Base-by-base conservation (phyloP, 768 basidiomycete species). In the Lactarius psammicola region DNA sequence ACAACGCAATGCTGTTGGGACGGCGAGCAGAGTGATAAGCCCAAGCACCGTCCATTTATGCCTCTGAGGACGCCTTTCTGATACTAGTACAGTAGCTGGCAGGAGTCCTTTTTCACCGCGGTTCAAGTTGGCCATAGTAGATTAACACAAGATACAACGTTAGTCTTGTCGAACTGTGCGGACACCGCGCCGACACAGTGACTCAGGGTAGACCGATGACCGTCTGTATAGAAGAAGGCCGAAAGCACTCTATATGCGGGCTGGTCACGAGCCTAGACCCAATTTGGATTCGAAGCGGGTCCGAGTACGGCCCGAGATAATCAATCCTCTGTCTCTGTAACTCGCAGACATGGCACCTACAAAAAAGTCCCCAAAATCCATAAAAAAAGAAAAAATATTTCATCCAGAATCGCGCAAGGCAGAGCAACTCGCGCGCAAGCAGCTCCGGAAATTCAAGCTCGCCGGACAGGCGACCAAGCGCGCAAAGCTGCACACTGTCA, bases 321-420 rank as follows among this genome's bases (percentile, higher is more conserved):
- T 8, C 15, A n/a, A n/a, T n/a, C n/a, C n/a, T n/a, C n/a, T n/a
- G n/a, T 31, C 2, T 17, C 18, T 13, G 20, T 38, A 61, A n/a
- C 18, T 20, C 28, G 17, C n/a, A n/a, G 13, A 11, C 55, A 67
- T 67, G 66, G 63, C 66, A 30, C 63, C 65, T 23, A 59, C 65
- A 42, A 66, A 62, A 62, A 62, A 66, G 56, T 57, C 65, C 11
- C 5, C 23, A 4, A 66, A 62, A 34, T 20, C 11, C 9, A 3
- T 56, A 1, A 90, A 86, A 75, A 90, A 86, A 76, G 90, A 91
- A 72, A 94, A 94, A 71, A 70, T 93, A 11, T 89, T 88, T 68
- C 92, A 94, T 73, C 92, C 92, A 4, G 80, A 87, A 56, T 94
- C 92, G 26, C 82, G 92, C 67, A 94, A 94, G 77, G 92, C 92